A percentile compares a stretch with the other conserved stretches of the same genome.
Evolutionary conservation across 1,284 basidiomycete species (phyloP).

Genomic region (Rhodotorula mucilaginosa): DNA sequence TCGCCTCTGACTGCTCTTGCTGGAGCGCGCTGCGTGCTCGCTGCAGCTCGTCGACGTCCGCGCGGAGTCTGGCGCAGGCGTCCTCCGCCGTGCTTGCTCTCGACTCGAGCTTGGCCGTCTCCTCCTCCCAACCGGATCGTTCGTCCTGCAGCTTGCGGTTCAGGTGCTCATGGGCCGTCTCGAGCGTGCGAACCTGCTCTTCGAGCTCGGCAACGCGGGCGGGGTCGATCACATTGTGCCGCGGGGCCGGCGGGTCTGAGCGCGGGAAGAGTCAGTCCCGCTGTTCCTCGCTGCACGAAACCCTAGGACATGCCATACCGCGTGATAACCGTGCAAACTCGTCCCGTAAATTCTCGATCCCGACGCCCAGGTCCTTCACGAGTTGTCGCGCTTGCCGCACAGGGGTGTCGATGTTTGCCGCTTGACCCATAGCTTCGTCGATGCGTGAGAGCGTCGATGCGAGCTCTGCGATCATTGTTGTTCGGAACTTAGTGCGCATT

Average conservation of each 20-base stretch:
- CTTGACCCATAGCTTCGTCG: neutral
- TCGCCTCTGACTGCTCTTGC: neutral
- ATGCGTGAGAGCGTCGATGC: constrained; percentile 5
- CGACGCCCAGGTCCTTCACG: constrained; percentile 62
- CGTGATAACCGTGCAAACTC: constrained; percentile 62
- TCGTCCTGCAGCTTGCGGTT: constrained; percentile 58
- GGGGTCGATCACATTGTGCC: constrained; percentile 44
- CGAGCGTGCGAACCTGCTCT: constrained; percentile 68
- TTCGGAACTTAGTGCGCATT: neutral
- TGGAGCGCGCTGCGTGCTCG: neutral
- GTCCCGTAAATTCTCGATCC: constrained; percentile 63
- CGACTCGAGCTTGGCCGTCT: constrained; percentile 33
- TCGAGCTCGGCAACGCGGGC: constrained; percentile 63
- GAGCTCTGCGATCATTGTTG: neutral
- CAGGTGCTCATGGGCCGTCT: constrained; percentile 69
- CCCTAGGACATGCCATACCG: constrained; percentile 40
- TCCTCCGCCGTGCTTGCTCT: constrained; percentile 14
- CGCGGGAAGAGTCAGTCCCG: neutral
- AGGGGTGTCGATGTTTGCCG: constrained; percentile 5
- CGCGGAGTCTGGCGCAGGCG: neutral
- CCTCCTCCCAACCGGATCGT: constrained; percentile 34
- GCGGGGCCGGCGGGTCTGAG: constrained; percentile 11
- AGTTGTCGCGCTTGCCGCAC: constrained; percentile 39
- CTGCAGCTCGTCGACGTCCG: neutral
- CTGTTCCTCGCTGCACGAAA: neutral